Base-by-base conservation (phyloP, 2,329 filamentous ascomycete genomes). In the Thelonectria rubi region DNA sequence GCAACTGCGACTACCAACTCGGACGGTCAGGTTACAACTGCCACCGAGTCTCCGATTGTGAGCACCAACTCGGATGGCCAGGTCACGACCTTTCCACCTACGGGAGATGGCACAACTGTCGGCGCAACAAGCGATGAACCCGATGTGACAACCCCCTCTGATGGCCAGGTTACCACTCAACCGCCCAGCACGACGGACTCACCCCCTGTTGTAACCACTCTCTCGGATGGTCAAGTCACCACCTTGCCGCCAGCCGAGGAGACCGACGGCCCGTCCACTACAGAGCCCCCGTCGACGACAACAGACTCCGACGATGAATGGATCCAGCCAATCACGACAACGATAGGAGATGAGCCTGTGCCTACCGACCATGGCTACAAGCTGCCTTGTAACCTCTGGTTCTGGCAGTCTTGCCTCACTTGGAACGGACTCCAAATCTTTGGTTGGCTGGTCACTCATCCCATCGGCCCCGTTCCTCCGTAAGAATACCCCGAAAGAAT, bases 381-480 rank as follows among this genome's bases (percentile, higher is more conserved):
- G 21, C 30, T 49, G 6, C 46, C 46, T 34, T 49, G 46, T 24
- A 49, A 49, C n/a, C 11, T 49, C 12, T 49, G 46, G 46, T 49
- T 49, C 26, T 54, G 45, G 7, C 18, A 32, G 1, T 21, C 21
- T 12, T 54, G 51, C 14, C 12, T 46, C 9, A 5, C n/a, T 15
- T 53, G 50, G 50, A n/a, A 45, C 3, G 39, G 32, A 8, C 43
- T 45, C 43, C 21, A 46, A 2, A 46, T 54, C 12, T 46, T 54
- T 11, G 40, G 30, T 20, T 54, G 51, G 51, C 8, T 20, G 3
- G 37, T 53, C 15, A 14, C 37, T 12, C 18, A 37, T 11, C 51
- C 51, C 3, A 26, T 40, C 11, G 51, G 51, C 21, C 18, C 17
- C 10, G 21, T 46, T 8, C 14, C 21, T 30, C 21, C 21, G 21